Evolutionary conservation across 768 basidiomycete species (phyloP).

Genomic region (Macrolepiota fuliginosa): DNA sequence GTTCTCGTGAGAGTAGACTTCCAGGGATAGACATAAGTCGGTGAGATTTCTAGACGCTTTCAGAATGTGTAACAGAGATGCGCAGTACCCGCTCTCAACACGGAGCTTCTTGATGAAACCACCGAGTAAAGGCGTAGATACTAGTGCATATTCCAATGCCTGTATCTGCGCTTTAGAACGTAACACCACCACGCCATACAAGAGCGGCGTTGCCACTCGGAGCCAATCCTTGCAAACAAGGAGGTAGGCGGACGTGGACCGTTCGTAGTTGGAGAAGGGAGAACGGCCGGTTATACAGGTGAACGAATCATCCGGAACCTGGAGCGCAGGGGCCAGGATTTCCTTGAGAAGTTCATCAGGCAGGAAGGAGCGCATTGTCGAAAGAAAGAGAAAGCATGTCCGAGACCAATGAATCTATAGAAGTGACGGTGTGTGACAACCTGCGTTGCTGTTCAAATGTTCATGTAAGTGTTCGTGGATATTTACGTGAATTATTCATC

Average conservation of each 20-base stretch:
- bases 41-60: not conserved
- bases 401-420: not conserved
- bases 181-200: slow-evolving; percentile 23
- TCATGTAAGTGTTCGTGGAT: too few relatives aligned
- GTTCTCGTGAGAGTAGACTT: slow-evolving; percentile 4
- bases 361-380: slow-evolving; percentile 1
- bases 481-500: too few relatives aligned
- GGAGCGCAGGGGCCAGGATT: slow-evolving; percentile 13
- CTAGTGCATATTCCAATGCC: slow-evolving; percentile 17
- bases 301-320: slow-evolving; percentile 13
- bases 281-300: not conserved
- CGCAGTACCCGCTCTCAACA: slow-evolving; percentile 21
- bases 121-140: slow-evolving; percentile 17
- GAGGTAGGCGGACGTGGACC: slow-evolving; percentile 10
- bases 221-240: slow-evolving; percentile 24
- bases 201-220: slow-evolving; percentile 21
- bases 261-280: slow-evolving; percentile 10
- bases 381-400: not conserved
- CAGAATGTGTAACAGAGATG: not conserved
- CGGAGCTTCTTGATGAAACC: slow-evolving; percentile 22
- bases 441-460: not conserved
- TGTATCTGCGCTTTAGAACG: slow-evolving; percentile 21
- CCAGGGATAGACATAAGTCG: slow-evolving; percentile 1
- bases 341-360: slow-evolving; percentile 13
- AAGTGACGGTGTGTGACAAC: not conserved